A percentile compares a stretch with the other conserved stretches of the same genome.
Evolutionary conservation across 495 filamentous ascomycete species (phyloP).

Genomic region (Coniosporium apollinis): DNA sequence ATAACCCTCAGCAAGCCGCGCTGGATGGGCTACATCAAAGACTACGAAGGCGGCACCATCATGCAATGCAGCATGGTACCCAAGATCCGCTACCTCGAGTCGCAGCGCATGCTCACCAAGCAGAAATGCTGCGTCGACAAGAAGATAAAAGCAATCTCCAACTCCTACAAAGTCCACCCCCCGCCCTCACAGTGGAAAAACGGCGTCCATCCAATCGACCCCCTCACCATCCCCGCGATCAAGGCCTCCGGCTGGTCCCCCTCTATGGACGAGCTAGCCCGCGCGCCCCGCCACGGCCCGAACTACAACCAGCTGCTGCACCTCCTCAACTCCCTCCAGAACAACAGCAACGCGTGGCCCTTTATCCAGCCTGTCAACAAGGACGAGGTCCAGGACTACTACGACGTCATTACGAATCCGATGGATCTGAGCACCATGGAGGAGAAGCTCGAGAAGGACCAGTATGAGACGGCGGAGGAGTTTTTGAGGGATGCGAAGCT

Average conservation of each 20-base stretch:
- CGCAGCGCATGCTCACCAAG: constrained; percentile 87
- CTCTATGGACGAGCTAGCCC: constrained; percentile 92
- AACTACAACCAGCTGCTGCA: constrained; percentile 89
- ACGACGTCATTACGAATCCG: constrained; percentile 93
- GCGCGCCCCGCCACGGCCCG: constrained; percentile 91
- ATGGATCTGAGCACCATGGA: constrained; percentile 98
- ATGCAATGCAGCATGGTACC: constrained; percentile 99
- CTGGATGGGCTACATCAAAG: constrained; percentile 99
- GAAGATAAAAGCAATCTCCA: constrained; percentile 84
- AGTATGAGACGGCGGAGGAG: constrained; percentile 80
- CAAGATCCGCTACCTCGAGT: constrained; percentile 82
- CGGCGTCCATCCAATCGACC: constrained; percentile 55
- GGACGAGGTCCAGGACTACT: constrained; percentile 93
- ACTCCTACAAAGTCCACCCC: constrained; percentile 71
- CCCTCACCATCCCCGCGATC: constrained; percentile 65
- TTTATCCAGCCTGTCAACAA: constrained; percentile 87
- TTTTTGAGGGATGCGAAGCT: constrained; percentile 83
- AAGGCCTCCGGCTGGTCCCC: constrained; percentile 85
- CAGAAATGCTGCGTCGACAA: constrained; percentile 89
- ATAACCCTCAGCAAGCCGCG: constrained; percentile 78
- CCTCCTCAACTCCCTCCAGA: constrained; percentile 89
- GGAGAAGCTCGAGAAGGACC: constrained; percentile 80
- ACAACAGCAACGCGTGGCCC: constrained; percentile 80
- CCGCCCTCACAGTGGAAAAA: constrained; percentile 78
- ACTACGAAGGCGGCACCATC: constrained; percentile 96